Evolutionary conservation across 495 filamentous ascomycete species (phyloP).

Genomic region (Aspergillus funiculosus): DNA sequence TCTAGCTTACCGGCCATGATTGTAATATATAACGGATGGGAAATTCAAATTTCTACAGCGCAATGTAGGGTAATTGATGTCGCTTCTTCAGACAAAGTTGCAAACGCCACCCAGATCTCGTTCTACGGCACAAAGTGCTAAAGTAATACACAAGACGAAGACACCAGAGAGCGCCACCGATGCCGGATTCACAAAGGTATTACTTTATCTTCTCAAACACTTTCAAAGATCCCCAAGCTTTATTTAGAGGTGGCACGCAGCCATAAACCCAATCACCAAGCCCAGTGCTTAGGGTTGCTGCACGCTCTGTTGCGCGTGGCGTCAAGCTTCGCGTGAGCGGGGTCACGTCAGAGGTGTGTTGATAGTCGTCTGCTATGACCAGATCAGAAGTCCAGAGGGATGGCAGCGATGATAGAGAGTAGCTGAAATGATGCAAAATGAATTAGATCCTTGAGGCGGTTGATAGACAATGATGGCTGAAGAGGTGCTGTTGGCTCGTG

Average conservation of each 20-base stretch:
- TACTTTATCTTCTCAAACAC: constrained; percentile 30
- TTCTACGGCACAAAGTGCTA: constrained; percentile 43
- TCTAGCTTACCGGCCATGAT: constrained; percentile 47
- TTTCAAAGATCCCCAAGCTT: constrained; percentile 12
- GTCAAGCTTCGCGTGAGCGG: constrained; percentile 29
- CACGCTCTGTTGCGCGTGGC: constrained; percentile 14
- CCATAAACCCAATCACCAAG: constrained; percentile 5
- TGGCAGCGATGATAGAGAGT: neutral
- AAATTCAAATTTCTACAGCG: constrained; percentile 36
- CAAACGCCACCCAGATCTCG: constrained; percentile 30
- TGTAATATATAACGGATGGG: constrained; percentile 20
- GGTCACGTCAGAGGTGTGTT: constrained; percentile 28
- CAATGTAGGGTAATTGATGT: constrained; percentile 21
- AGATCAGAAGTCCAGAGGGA: neutral
- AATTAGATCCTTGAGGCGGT: constrained; percentile 1
- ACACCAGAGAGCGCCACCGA: constrained; percentile 28
- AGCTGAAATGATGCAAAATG: neutral
- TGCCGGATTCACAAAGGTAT: constrained; percentile 31
- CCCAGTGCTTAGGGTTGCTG: constrained; percentile 6
- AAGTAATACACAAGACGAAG: constrained; percentile 42
- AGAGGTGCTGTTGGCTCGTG: constrained; percentile 11
- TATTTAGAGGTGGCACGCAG: constrained; percentile 18
- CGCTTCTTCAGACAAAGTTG: constrained; percentile 17
- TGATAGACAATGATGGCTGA: constrained; percentile 14
- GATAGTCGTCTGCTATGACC: neutral